Conservation (phyloP, 2,329 filamentous ascomycete genomes). For the Xylaria hypoxylon region DNA sequence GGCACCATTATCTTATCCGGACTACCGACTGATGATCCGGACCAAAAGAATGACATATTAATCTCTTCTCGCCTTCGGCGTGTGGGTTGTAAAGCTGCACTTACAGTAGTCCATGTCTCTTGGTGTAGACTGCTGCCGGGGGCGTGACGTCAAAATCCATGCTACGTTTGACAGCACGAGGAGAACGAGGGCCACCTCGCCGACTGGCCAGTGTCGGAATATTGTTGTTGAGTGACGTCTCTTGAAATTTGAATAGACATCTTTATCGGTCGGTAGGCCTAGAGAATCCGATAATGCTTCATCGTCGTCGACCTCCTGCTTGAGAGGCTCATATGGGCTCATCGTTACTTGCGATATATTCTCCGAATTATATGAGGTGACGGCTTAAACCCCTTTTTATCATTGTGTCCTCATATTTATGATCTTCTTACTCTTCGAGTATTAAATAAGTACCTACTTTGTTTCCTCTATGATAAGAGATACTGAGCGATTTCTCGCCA, state of each 20-base stretch:
- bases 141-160: neutral
- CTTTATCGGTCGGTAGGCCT: neutral
- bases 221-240: neutral
- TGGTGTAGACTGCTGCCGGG: neutral
- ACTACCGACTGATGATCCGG: neutral
- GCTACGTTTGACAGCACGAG: neutral
- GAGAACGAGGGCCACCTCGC: neutral
- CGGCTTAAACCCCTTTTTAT: too few species aligned
- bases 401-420: neutral
- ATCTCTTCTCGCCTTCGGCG: neutral
- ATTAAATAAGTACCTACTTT: neutral
- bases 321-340: constrained; percentile 1
- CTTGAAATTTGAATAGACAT: neutral
- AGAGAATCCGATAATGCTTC: neutral
- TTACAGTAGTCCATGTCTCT: neutral
- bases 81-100: neutral
- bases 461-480: neutral
- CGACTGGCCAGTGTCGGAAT: neutral
- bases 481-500: neutral
- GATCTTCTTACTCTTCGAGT: too few species aligned
- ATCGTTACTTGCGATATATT: neutral
- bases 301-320: neutral
- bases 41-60: neutral
- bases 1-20: constrained; percentile 3
- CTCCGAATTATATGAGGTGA: neutral